phyloP scores from a whole-genome alignment of 805 yeast genomes.

The Candida pseudofarinosa region DNA sequence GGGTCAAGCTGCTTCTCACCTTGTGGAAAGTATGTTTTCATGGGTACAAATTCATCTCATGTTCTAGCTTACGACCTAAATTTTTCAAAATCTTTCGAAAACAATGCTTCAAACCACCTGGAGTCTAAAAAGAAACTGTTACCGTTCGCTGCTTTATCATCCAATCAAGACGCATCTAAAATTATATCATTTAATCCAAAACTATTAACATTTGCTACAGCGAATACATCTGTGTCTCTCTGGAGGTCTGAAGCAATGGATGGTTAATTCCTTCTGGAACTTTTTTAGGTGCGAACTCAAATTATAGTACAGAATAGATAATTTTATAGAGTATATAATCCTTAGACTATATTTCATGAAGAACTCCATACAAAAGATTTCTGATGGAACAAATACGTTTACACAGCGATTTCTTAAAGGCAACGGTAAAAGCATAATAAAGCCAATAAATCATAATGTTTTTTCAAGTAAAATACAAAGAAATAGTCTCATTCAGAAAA shows the following conservation, averaged over 20 bases:
- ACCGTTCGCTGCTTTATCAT: conserved; percentile 18
- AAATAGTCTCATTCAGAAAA: background rate
- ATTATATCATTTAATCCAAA: conserved; percentile 60
- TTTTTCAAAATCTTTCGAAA: conserved; percentile 18
- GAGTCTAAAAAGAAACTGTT: conserved; percentile 15
- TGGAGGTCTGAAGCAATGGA: conserved; percentile 29
- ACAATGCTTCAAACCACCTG: conserved; percentile 15
- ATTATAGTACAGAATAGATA: background rate
- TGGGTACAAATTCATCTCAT: conserved; percentile 24
- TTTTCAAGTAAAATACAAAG: background rate
- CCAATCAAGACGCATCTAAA: conserved; percentile 39
- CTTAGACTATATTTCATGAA: too few relatives aligned
- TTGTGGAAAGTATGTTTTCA: conserved; percentile 35
- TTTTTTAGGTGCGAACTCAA: background rate
- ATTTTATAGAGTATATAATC: too few relatives aligned
- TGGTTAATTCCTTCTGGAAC: background rate
- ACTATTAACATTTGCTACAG: conserved; percentile 57
- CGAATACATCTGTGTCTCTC: conserved; percentile 43
- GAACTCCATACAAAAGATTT: too few relatives aligned
- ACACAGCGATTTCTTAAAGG: background rate
- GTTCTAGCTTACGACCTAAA: conserved; percentile 29
- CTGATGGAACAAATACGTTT: background rate
- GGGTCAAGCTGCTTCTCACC: conserved; percentile 37
- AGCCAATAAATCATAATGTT: background rate
- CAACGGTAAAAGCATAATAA: background rate